Base-by-base conservation (phyloP, 768 basidiomycete species). In the Mrakia frigida region DNA sequence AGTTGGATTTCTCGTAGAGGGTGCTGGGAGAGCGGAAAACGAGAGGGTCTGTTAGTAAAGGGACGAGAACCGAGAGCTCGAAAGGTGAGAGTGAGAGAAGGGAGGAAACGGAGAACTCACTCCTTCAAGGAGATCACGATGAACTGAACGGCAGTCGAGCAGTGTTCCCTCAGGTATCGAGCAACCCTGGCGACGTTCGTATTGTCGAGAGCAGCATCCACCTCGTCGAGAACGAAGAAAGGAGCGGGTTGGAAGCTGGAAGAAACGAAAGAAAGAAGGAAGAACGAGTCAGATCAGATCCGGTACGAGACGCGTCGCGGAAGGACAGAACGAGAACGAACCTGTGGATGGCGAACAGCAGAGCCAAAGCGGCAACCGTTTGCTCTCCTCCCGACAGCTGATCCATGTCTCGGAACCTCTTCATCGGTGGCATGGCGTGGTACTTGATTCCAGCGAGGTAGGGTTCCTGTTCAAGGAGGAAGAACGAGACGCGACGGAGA, bases 361-460 rank as follows among this genome's bases (percentile, higher is more conserved):
- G 86, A 0, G 96, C 96, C n/a, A 98, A 85, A 7, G 96, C 96
- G 9, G 97, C 97, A 68, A 98, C 95, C 0, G 97, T 98, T 86
- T 98, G 98, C 83, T 99, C 97, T 31, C 96, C 97, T 73, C 96
- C 97, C 0, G 95, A 98, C 21, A 98, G 86, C 82, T 98, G 96
- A 77, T 98, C 95, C 95, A 98, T 98, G 82, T 98, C 97, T 78
- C 95, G 88, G 87, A 98, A 98, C 2, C 94, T 91, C 83, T 99
- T 99, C 91, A 98, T 96, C 0, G 97, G 97, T 0, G 97, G 97
- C 97, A 98, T 99, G 0, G 96, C 95, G 81, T 98, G 96, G 82
- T 98, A 98, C 83, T 97, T 98, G 85, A 99, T 93, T 73, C 97
- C 93, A 52, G 88, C 89, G 31, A 86, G 86, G 79, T 94, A 94